Percentiles rank a stretch among this genome's conserved stretches.
Evolutionary conservation across 805 yeast species (phyloP).

Genomic region (Wickerhamomyces chaumierensis): DNA sequence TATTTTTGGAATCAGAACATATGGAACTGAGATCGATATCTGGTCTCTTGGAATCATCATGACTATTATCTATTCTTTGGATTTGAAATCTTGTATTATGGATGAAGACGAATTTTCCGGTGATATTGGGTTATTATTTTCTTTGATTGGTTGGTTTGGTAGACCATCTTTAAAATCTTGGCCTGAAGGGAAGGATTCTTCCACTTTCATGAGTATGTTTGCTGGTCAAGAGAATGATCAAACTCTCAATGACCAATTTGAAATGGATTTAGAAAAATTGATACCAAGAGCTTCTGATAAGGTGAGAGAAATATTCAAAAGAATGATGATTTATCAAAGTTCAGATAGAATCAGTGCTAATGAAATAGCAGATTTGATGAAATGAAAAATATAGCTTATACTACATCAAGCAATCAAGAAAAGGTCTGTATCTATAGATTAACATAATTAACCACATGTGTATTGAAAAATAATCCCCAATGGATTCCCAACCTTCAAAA

Average conservation of each 20-base stretch:
- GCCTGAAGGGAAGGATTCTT: conserved; percentile 31
- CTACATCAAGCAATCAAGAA: too few species aligned
- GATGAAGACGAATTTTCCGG: too few species aligned
- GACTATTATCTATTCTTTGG: conserved; percentile 35
- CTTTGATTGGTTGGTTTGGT: conserved; percentile 49
- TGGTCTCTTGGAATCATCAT: conserved; percentile 64
- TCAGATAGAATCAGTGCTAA: conserved; percentile 21
- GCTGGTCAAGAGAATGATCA: conserved; percentile 14
- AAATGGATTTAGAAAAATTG: conserved; percentile 13
- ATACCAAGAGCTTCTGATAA: conserved; percentile 24
- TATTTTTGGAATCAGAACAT: conserved; percentile 45
- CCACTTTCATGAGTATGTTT: conserved; percentile 20
- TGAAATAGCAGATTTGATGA: conserved; percentile 6
- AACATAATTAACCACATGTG: too few species aligned
- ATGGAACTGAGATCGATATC: conserved; percentile 47
- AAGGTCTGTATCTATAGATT: too few species aligned
- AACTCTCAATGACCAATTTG: conserved; percentile 4
- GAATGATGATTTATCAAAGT: conserved; percentile 33
- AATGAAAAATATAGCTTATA: background rate
- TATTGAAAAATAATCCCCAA: too few species aligned
- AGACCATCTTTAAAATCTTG: conserved; percentile 38
- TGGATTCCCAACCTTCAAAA: too few species aligned
- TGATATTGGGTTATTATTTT: conserved; percentile 48
- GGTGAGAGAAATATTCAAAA: conserved; percentile 22
- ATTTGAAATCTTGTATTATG: conserved; percentile 26